A percentile compares a stretch with the other conserved stretches of the same genome.
These are phyloP conservation scores for Euphorbia pulcherrima DNA, from an alignment of 345 rosid genomes.

Conservation along the genomic window DNA sequence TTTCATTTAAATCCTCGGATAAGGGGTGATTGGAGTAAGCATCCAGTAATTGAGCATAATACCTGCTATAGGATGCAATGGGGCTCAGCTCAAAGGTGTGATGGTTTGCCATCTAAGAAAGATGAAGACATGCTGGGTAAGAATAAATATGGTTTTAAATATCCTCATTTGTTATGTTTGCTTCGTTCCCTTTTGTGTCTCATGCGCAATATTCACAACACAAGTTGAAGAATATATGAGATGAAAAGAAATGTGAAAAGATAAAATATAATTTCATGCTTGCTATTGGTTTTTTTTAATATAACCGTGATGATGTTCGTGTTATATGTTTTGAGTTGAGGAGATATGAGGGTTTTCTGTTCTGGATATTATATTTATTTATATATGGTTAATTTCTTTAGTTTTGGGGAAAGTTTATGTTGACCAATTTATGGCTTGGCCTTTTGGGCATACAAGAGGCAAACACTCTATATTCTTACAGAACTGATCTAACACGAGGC, in stretches of 20 bases:
- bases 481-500: neutral
- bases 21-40: conserved; percentile 87
- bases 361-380: neutral
- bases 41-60: conserved; percentile 90
- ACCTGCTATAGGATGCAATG: conserved; percentile 99
- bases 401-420: neutral
- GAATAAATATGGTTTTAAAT: conserved; percentile 15
- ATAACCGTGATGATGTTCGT: neutral
- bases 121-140: conserved; percentile 82
- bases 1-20: conserved; percentile 90
- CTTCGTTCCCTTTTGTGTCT: conserved; percentile 3
- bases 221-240: neutral
- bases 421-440: neutral
- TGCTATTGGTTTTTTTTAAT: neutral
- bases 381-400: conserved; percentile 3
- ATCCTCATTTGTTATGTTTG: neutral
- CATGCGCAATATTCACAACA: neutral
- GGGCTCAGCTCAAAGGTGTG: conserved; percentile 94
- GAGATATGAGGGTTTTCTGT: neutral
- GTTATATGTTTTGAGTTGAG: neutral
- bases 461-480: neutral
- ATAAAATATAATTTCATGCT: neutral
- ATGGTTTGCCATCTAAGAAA: conserved; percentile 72
- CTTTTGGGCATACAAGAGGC: neutral
- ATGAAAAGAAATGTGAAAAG: neutral